phyloP scores from a whole-genome alignment of 257 asterid genomes.

The Solanum paucissectum region DNA sequence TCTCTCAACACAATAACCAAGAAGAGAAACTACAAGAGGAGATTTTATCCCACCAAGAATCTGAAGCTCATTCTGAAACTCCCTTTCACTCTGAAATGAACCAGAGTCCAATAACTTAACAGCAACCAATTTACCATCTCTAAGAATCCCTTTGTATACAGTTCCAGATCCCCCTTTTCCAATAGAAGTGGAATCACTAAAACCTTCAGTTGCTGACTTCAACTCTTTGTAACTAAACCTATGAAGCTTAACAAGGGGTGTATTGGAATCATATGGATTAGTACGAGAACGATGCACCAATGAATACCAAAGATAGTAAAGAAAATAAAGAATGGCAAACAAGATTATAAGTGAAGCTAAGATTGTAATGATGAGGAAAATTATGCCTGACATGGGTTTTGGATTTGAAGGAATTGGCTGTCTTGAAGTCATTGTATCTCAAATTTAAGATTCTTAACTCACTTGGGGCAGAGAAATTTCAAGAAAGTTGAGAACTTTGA shows the following conservation, averaged over 20 bases:
- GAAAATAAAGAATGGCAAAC: slow-evolving; percentile 55
- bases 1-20: slow-evolving; percentile 79
- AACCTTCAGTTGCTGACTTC: slow-evolving; percentile 59
- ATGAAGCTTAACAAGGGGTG: slow-evolving; percentile 59
- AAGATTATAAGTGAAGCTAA: slow-evolving; percentile 47
- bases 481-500: slow-evolving; percentile 4
- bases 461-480: neutral
- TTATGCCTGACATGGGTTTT: slow-evolving; percentile 27
- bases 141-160: slow-evolving; percentile 67
- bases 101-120: slow-evolving; percentile 58
- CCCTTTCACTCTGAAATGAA: slow-evolving; percentile 65
- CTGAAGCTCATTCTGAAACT: slow-evolving; percentile 83
- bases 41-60: slow-evolving; percentile 65
- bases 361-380: slow-evolving; percentile 37
- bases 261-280: slow-evolving; percentile 58
- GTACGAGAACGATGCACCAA: slow-evolving; percentile 64
- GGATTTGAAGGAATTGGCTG: slow-evolving; percentile 37
- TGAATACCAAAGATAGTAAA: slow-evolving; percentile 59
- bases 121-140: slow-evolving; percentile 74
- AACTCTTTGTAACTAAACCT: slow-evolving; percentile 65
- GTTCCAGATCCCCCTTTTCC: slow-evolving; percentile 98
- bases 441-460: neutral
- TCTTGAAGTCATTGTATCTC: slow-evolving; percentile 44
- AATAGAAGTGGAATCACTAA: slow-evolving; percentile 47
- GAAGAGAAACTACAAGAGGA: slow-evolving; percentile 49